Evolutionary conservation across 805 yeast species (phyloP).

Genomic region (Jamesozyma piceae): DNA sequence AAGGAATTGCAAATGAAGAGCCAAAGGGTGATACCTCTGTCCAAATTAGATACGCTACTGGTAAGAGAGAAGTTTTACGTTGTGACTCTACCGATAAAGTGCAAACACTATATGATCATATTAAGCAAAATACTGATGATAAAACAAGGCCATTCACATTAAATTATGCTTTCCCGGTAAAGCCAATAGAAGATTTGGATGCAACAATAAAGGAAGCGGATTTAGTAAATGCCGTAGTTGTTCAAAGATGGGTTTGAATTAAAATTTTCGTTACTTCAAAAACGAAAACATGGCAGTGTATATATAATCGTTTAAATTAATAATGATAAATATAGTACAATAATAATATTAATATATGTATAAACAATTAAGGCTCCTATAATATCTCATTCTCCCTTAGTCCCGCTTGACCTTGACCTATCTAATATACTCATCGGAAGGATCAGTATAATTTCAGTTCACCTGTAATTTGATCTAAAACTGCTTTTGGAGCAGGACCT

Average conservation of each 20-base stretch:
- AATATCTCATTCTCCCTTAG: too few species aligned
- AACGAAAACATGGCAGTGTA: too few species aligned
- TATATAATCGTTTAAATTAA: not conserved
- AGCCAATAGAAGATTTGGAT: constrained; percentile 50
- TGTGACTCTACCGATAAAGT: constrained; percentile 62
- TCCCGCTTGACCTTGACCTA: too few species aligned
- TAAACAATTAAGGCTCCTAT: too few species aligned
- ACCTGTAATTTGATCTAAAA: constrained; percentile 75
- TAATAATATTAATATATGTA: too few species aligned
- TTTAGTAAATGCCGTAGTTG: constrained; percentile 73
- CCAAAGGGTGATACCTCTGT: constrained; percentile 60
- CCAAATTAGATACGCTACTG: constrained; percentile 79
- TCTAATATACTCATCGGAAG: too few species aligned
- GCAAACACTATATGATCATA: constrained; percentile 57
- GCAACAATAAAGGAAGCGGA: constrained; percentile 65
- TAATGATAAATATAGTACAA: constrained; percentile 2
- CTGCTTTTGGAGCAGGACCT: constrained; percentile 88
- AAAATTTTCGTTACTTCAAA: not conserved
- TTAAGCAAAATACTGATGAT: constrained; percentile 38
- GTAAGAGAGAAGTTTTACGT: constrained; percentile 55
- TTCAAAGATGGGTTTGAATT: constrained; percentile 64
- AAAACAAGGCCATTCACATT: constrained; percentile 47
- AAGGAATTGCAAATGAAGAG: constrained; percentile 1
- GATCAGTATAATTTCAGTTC: constrained; percentile 44
- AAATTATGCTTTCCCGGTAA: constrained; percentile 75